These are phyloP conservation scores for Ophiobolus disseminans DNA, from an alignment of 2,329 filamentous ascomycete genomes.

Conservation along the genomic window DNA sequence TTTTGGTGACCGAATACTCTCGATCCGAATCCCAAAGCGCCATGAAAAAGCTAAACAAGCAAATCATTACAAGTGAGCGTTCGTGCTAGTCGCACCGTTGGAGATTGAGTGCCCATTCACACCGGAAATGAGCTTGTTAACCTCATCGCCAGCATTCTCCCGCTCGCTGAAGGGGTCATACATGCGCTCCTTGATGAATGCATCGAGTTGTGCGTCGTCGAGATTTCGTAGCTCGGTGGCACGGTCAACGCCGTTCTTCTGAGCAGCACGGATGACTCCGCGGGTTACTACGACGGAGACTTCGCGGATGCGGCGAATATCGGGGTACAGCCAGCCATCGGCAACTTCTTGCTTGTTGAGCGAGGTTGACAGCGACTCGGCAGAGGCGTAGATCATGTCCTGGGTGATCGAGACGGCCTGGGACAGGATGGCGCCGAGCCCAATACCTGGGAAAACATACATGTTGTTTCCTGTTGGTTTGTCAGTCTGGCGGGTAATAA, in stretches of 20 bases:
- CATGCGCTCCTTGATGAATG: conserved; percentile 65
- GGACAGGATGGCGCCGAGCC: conserved; percentile 88
- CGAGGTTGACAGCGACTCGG: conserved; percentile 77
- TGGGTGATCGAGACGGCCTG: conserved; percentile 88
- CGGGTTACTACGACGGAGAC: conserved; percentile 86
- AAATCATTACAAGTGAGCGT: conserved; percentile 41
- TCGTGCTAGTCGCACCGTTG: too few relatives aligned
- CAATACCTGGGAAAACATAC: conserved; percentile 97
- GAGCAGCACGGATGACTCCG: conserved; percentile 91
- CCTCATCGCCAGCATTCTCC: conserved; percentile 50
- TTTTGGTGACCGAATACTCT: conserved; percentile 23
- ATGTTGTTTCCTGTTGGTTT: conserved; percentile 79
- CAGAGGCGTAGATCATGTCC: conserved; percentile 96
- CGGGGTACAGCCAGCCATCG: conserved; percentile 86
- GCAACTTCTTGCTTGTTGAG: conserved; percentile 83
- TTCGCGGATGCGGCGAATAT: conserved; percentile 88
- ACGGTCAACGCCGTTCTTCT: conserved; percentile 71
- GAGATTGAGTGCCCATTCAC: conserved; percentile 29
- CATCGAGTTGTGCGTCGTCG: conserved; percentile 71
- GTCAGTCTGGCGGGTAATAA: conserved; percentile 8
- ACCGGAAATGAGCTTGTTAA: conserved; percentile 39
- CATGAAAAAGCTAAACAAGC: conserved; percentile 18
- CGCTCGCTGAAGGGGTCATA: conserved; percentile 59
- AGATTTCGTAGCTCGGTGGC: conserved; percentile 68
- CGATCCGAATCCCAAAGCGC: conserved; percentile 11